A percentile compares a stretch with the other conserved stretches of the same genome.
Conservation (phyloP, 1,139 yeast species). For the Saccharomyces hybrid region DNA sequence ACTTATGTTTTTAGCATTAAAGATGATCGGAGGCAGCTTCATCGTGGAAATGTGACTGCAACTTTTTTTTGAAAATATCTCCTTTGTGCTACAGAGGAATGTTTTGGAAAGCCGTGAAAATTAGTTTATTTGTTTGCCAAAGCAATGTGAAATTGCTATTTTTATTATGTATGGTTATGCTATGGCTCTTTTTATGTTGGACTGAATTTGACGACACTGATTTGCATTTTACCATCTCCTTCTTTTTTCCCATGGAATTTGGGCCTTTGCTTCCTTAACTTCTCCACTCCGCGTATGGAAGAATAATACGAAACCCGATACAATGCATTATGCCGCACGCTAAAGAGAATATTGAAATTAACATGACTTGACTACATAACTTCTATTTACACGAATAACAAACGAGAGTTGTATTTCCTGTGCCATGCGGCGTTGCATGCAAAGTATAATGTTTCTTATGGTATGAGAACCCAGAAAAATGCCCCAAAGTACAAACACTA, state of each 20-base stretch:
- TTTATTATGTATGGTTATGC: not conserved
- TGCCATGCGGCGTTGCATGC: not conserved
- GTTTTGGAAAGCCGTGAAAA: too few species aligned
- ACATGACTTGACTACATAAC: not conserved
- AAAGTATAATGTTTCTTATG: not conserved
- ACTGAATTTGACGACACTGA: not conserved
- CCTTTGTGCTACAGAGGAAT: not conserved
- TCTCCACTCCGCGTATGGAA: too few species aligned
- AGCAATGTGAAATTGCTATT: not conserved
- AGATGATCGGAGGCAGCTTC: constrained; percentile 47
- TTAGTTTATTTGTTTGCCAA: not conserved
- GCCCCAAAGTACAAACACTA: not conserved
- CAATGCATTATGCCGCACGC: not conserved
- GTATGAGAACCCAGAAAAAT: not conserved
- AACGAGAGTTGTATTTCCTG: not conserved
- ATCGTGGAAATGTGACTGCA: constrained; percentile 2
- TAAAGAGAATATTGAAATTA: too few species aligned
- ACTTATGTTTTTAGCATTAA: constrained; percentile 70
- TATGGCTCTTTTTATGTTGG: not conserved
- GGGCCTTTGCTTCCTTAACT: not conserved
- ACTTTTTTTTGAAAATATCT: not conserved
- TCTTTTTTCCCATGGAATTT: not conserved
- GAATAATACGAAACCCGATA: too few species aligned
- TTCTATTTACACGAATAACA: not conserved
- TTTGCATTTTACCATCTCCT: not conserved